Evolutionary conservation across 164 flowering plant genomes (phyloP).

Genomic region (Piper betle): DNA sequence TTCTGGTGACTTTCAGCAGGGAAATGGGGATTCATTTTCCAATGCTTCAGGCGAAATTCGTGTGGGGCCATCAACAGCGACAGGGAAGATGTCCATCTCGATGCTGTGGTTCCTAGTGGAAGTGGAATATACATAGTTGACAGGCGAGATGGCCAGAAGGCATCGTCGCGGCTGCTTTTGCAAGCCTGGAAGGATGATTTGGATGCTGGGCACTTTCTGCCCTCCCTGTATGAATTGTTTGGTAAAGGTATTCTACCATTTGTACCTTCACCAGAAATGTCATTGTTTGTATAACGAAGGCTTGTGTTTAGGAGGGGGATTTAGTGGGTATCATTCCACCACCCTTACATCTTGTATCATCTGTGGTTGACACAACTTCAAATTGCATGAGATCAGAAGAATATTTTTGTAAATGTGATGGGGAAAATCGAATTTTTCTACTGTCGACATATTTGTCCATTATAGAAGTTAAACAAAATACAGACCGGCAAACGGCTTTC

Average conservation of each 20-base stretch:
- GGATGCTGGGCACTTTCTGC: constrained; percentile 43
- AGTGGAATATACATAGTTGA: constrained; percentile 24
- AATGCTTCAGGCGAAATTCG: constrained; percentile 21
- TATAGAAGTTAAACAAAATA: too few relatives aligned
- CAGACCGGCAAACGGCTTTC: too few relatives aligned
- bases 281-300: constrained; percentile 40
- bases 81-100: constrained; percentile 18
- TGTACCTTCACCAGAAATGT: constrained; percentile 45
- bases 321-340: too few relatives aligned
- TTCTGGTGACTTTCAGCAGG: constrained; percentile 35
- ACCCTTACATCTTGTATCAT: too few relatives aligned
- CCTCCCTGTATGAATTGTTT: constrained; percentile 44
- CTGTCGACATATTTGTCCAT: too few relatives aligned
- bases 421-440: too few relatives aligned
- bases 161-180: constrained; percentile 30
- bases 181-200: constrained; percentile 69
- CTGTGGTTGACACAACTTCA: too few relatives aligned
- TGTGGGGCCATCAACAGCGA: constrained; percentile 19
- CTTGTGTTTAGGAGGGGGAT: too few relatives aligned
- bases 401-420: too few relatives aligned
- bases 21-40: constrained; percentile 31
- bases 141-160: constrained; percentile 17
- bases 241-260: constrained; percentile 65
- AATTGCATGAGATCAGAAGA: too few relatives aligned
- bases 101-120: constrained; percentile 21